Base-by-base conservation (phyloP, 352 stramenopile genomes). In the Globisporangium paroecandrum region DNA sequence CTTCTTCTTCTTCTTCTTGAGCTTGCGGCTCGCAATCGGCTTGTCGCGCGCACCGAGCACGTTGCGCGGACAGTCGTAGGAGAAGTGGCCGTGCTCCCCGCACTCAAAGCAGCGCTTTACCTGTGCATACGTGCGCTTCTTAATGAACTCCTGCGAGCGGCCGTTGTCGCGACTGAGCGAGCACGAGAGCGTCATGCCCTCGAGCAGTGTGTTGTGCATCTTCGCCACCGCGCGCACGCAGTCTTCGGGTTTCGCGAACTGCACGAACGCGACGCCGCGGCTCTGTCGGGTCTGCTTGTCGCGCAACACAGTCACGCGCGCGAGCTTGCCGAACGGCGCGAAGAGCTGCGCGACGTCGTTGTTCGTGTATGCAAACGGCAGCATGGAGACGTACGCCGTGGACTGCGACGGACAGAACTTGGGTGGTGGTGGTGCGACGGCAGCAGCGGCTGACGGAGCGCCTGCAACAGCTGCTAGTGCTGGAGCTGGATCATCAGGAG, bases 311-410 rank as follows among this genome's bases (percentile, higher is more conserved):
- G 89, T 85, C 51, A 93, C 85, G 24, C 84, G 82, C 53, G 88
- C 86, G 57, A 94, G 72, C 69, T 84, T 86, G 9, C 88, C 85
- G 68, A 90, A 93, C 4, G 76, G 82, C 22, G 77, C 77, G 62
- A 95, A 96, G 22, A 96, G 77, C 72, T 96, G 87, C 43, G 85
- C 89, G 20, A 96, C 85, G 69, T 95, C 89, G 70, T 88, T 96
- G 61, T 87, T 94, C 5, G 87, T 96, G 76, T 94, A 96, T 29
- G 83, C 82, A 64, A 90, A 96, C 70, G 89, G 89, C 51, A 96
- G 81, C 89, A 95, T 96, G 25, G 89, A 77, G n/a, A 96, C 83
- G 70, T 96, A 94, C 20, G 89, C 82, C 24, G 89, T 96, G 13
- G 74, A 78, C 51, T 73, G 68, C 22, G 74, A 78, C 9, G 64